Conservation (phyloP, 2,329 filamentous ascomycete genomes). For the Neonectria punicea region DNA sequence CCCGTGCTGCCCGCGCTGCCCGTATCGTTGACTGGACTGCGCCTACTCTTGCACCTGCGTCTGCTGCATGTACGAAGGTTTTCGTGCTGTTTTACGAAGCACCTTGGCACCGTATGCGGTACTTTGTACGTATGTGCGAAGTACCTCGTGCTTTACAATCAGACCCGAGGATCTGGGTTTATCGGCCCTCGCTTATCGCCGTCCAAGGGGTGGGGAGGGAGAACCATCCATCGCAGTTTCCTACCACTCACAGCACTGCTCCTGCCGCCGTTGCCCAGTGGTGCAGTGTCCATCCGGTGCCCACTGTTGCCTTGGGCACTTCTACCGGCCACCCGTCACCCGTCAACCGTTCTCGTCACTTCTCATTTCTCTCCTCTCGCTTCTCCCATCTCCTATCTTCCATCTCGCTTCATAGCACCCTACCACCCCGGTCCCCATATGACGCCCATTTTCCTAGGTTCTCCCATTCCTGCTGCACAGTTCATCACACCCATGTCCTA, state of each 20-base stretch:
- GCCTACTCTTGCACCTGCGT: too few species aligned
- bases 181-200: constrained; percentile 48
- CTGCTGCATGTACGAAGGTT: too few species aligned
- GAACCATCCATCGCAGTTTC: constrained; percentile 2
- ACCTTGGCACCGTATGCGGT: too few species aligned
- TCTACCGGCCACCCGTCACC: background rate
- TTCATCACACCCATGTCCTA: background rate
- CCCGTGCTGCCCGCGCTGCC: too few species aligned
- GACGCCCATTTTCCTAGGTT: background rate
- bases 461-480: background rate
- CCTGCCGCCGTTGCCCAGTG: background rate
- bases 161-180: constrained; percentile 47
- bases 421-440: background rate
- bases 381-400: background rate
- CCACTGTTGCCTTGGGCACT: too few species aligned
- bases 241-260: constrained; percentile 6
- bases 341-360: background rate
- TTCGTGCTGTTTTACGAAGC: too few species aligned
- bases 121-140: too few species aligned
- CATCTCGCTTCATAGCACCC: background rate
- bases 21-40: background rate
- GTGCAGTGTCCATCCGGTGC: too few species aligned
- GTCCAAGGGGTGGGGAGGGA: constrained; percentile 33
- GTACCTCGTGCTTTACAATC: constrained; percentile 2
- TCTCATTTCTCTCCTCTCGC: background rate